These are phyloP conservation scores for Pulveroboletus sp. DNA, from an alignment of 768 basidiomycete species.

Conservation along the genomic window DNA sequence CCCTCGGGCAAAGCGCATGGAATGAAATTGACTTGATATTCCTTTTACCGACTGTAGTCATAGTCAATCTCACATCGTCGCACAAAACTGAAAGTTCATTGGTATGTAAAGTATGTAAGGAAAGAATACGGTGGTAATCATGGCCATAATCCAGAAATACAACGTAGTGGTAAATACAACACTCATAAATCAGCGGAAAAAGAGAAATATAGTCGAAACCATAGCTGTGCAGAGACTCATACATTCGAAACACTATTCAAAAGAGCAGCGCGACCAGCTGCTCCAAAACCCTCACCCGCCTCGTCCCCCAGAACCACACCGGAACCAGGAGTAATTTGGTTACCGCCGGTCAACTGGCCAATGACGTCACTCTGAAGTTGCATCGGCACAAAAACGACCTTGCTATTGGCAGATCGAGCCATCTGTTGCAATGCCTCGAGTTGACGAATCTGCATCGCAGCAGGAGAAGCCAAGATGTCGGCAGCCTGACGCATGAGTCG, in stretches of 20 bases:
- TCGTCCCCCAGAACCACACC: constrained; percentile 21
- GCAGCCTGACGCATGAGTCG: constrained; percentile 96
- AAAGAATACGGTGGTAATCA: not conserved
- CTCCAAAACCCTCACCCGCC: constrained; percentile 21
- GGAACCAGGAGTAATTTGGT: constrained; percentile 23
- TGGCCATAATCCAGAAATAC: constrained; percentile 7
- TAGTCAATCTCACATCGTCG: too few relatives aligned
- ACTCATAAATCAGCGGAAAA: not conserved
- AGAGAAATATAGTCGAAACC: not conserved
- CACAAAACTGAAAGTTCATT: not conserved
- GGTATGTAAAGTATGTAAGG: constrained; percentile 12
- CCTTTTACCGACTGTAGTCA: too few relatives aligned
- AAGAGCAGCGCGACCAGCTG: constrained; percentile 24
- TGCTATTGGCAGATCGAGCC: constrained; percentile 85
- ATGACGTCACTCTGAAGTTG: constrained; percentile 76
- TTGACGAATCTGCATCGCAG: constrained; percentile 98
- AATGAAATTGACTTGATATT: constrained; percentile 12
- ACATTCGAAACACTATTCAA: constrained; percentile 24
- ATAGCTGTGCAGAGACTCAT: constrained; percentile 7
- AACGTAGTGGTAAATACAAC: constrained; percentile 11
- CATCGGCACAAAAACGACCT: constrained; percentile 95
- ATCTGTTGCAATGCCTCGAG: constrained; percentile 94
- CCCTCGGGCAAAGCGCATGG: constrained; percentile 6
- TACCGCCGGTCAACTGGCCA: constrained; percentile 39
- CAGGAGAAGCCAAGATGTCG: constrained; percentile 90